Percentiles rank a stretch among this genome's conserved stretches.
phyloP scores from a whole-genome alignment of 805 yeast species.

The Wickerhamomyces bisporus region DNA sequence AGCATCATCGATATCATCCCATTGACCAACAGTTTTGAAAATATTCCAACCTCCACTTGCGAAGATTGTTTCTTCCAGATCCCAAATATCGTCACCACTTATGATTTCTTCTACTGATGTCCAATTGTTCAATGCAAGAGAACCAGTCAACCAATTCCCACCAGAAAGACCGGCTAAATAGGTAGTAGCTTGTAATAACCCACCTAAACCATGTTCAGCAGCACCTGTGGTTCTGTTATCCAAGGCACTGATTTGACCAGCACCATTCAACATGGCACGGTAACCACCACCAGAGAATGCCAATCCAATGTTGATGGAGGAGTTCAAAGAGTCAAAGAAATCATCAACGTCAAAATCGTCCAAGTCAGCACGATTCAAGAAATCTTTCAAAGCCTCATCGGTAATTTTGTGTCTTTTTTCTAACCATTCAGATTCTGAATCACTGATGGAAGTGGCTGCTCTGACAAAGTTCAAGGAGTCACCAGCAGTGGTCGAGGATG shows the following conservation, averaged over 20 bases:
- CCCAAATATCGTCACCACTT: conserved; percentile 52
- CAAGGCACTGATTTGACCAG: conserved; percentile 71
- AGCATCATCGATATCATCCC: conserved; percentile 48
- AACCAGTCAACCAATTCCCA: conserved; percentile 72
- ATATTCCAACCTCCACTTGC: conserved; percentile 57
- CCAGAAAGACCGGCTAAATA: conserved; percentile 77
- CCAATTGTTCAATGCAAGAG: conserved; percentile 65
- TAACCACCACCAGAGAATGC: conserved; percentile 84
- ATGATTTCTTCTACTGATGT: conserved; percentile 58
- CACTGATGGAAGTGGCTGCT: conserved; percentile 41
- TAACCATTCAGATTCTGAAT: conserved; percentile 48
- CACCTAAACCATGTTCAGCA: conserved; percentile 55
- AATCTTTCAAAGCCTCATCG: conserved; percentile 21
- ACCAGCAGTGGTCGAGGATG: conserved; percentile 21
- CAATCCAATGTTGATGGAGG: conserved; percentile 43
- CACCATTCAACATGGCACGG: conserved; percentile 80
- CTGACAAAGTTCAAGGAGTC: conserved; percentile 28
- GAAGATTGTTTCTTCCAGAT: conserved; percentile 52
- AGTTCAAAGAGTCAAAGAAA: conserved; percentile 31
- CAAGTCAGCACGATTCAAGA: conserved; percentile 43
- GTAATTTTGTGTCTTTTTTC: conserved; percentile 27
- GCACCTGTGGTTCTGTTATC: conserved; percentile 61
- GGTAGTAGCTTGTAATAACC: conserved; percentile 62
- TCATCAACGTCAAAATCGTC: conserved; percentile 35
- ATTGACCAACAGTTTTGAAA: conserved; percentile 42